Base-by-base conservation (phyloP, 2,329 filamentous ascomycete genomes). In the Emericellopsis atlantica region DNA sequence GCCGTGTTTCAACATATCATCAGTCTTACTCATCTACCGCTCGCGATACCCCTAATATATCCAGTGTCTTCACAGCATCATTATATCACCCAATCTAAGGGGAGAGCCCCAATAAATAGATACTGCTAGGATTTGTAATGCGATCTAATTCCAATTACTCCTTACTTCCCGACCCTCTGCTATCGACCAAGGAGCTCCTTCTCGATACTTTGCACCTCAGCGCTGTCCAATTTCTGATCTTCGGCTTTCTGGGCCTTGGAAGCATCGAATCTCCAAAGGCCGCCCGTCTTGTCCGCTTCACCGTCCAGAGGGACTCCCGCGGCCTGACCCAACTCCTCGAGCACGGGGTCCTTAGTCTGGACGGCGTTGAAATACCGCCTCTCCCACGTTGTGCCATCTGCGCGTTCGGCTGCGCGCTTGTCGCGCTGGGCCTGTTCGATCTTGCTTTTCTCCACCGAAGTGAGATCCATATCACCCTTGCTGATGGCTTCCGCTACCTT, bases 361-460 rank as follows among this genome's bases (percentile, higher is more conserved):
- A 73, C 52, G 10, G 53, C 56, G 43, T 69, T 76, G 64, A 96
- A 98, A 66, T 92, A 96, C 41, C 82, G 74, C 36, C 88, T 74
- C 54, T 88, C 74, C 90, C 92, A 98, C 33, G 76, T 69, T 35
- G 73, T 72, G 16, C 79, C 79, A 50, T 88, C 84, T n/a, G 74
- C 70, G 52, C 76, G 77, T 59, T 95, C 89, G 53, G 76, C 69
- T 56, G 76, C 75, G 47, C 89, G 78, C 64, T 67, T 54, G 78
- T 70, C 59, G 74, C 85, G 79, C 68, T 96, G 90, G 31, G 81
- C 79, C 50, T 87, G 85, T 62, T 96, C 92, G 48, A 96, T 94
- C 61, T 86, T 85, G 43, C 75, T 74, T 69, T 96, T 96, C 57
- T 94, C 85, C 12, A 64, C 55, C 2, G 79, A 78, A 1, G 87